Conservation (phyloP, 305 asterid species). For the Stenogyne calaminthoides region DNA sequence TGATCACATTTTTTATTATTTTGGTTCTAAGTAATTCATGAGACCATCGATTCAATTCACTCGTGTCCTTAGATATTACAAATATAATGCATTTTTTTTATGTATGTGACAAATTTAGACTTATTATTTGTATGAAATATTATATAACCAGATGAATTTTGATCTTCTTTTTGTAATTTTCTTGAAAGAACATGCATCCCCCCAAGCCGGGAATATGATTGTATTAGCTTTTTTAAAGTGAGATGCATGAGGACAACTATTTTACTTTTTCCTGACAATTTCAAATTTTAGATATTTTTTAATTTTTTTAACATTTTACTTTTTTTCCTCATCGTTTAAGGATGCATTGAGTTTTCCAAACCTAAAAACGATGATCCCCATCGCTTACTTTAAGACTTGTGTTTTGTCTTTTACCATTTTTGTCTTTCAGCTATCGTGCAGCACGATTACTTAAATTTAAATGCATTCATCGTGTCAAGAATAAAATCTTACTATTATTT, state of each 20-base stretch:
- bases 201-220: conserved; percentile 8
- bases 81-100: background rate
- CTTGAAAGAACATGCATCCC: background rate
- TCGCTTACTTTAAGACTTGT: background rate
- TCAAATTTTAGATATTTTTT: background rate
- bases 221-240: conserved; percentile 1
- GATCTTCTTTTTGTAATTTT: background rate
- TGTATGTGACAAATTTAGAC: background rate
- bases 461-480: background rate
- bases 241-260: background rate
- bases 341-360: background rate
- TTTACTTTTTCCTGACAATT: conserved; percentile 6
- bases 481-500: background rate
- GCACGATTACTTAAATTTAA: background rate
- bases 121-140: background rate
- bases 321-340: too few species aligned
- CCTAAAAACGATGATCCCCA: background rate
- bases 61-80: too few species aligned
- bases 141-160: conserved; percentile 11
- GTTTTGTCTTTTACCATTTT: background rate
- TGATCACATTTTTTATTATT: too few species aligned
- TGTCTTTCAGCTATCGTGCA: too few species aligned
- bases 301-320: too few species aligned
- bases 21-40: too few species aligned
- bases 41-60: too few species aligned